These are phyloP conservation scores for Rhizophora mangle DNA, from an alignment of 345 rosid species.

Conservation along the genomic window DNA sequence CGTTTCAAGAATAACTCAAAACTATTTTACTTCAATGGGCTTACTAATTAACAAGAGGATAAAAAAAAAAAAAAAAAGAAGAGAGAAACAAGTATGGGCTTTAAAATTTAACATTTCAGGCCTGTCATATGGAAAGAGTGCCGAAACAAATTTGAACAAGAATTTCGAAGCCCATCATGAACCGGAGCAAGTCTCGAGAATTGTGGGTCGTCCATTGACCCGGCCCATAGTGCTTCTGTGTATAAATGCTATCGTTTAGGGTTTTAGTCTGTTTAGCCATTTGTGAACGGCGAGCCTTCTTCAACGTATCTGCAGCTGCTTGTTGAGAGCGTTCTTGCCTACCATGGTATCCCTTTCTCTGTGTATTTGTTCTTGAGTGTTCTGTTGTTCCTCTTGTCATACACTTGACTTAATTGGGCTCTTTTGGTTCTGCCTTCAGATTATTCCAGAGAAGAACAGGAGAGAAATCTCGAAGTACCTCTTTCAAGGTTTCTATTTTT, in stretches of 20 bases:
- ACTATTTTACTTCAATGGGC: no score
- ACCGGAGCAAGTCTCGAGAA: not conserved
- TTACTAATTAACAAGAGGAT: no score
- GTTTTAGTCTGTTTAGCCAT: not conserved
- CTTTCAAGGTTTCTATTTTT: constrained; percentile 19
- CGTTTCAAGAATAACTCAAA: no score
- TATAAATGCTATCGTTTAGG: constrained; percentile 7
- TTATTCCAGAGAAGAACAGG: constrained; percentile 32
- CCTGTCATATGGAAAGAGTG: not conserved
- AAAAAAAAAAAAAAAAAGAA: no score
- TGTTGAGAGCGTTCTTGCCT: not conserved
- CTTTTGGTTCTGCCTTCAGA: constrained; percentile 11
- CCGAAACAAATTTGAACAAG: not conserved
- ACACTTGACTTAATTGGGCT: not conserved
- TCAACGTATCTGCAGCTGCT: not conserved
- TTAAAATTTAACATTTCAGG: no score
- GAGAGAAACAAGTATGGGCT: no score
- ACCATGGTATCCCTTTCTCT: constrained; percentile 5
- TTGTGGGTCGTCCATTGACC: not conserved
- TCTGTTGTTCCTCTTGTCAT: not conserved
- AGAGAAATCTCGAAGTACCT: constrained; percentile 30
- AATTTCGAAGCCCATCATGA: not conserved
- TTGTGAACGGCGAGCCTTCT: not conserved
- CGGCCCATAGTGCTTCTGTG: not conserved
- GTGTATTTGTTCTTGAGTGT: not conserved